Conservation (phyloP, 768 basidiomycete genomes). For the Amanita thiersii region DNA sequence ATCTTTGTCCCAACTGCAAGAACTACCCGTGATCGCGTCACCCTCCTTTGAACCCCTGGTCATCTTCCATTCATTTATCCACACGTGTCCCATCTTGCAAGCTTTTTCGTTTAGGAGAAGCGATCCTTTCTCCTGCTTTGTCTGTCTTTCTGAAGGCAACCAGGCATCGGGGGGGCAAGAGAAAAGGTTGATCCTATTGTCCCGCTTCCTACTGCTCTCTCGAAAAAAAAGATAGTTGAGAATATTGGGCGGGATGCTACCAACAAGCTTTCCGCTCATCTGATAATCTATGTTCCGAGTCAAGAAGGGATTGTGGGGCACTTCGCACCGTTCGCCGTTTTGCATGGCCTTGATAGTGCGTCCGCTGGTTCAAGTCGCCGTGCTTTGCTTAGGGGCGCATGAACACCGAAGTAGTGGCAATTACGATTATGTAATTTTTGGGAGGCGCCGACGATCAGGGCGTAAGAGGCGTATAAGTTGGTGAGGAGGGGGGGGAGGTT, state of each 20-base stretch:
- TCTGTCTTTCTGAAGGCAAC: not conserved
- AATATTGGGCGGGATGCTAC: conserved; percentile 4
- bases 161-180: conserved; percentile 3
- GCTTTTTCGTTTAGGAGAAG: not conserved
- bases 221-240: conserved; percentile 13
- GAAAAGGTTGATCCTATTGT: conserved; percentile 16
- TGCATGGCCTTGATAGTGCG: not conserved
- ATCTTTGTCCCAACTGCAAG: conserved; percentile 2
- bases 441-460: conserved; percentile 1
- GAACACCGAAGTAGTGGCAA: not conserved
- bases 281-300: not conserved
- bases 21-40: not conserved
- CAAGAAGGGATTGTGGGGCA: not conserved
- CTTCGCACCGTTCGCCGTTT: not conserved
- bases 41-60: conserved; percentile 8
- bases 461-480: not conserved
- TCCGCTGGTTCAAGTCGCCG: not conserved
- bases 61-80: conserved; percentile 8
- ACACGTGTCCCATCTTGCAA: conserved; percentile 2
- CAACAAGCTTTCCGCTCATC: conserved; percentile 11
- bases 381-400: not conserved
- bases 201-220: conserved; percentile 15
- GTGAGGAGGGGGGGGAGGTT: not conserved
- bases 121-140: not conserved
- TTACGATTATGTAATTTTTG: not conserved